Conservation (phyloP, 805 yeast species). For the Candida boleticola region DNA sequence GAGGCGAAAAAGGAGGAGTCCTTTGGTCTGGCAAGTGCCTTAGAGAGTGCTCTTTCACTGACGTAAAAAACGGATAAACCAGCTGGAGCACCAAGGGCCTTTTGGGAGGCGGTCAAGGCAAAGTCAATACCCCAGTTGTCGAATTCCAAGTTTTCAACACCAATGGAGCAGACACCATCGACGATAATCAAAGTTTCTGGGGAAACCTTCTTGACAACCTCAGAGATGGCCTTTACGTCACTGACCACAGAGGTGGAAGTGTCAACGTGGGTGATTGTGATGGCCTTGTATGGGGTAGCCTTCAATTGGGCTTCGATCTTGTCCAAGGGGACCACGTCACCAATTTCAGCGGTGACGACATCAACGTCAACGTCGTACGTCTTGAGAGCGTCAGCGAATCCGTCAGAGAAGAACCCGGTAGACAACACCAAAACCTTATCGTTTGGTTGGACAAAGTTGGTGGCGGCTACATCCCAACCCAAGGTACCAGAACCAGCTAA, state of each 20-base stretch:
- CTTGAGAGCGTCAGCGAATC: conserved; percentile 71
- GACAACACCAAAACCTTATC: conserved; percentile 79
- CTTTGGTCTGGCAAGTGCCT: conserved; percentile 49
- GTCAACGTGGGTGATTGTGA: conserved; percentile 93
- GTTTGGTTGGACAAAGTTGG: conserved; percentile 63
- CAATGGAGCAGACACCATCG: conserved; percentile 95
- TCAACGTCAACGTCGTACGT: conserved; percentile 78
- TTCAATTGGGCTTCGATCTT: conserved; percentile 56
- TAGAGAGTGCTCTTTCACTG: conserved; percentile 69
- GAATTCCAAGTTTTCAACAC: conserved; percentile 81
- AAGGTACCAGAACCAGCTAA: conserved; percentile 90
- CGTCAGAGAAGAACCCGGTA: conserved; percentile 88
- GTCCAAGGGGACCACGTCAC: conserved; percentile 61
- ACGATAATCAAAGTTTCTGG: conserved; percentile 85
- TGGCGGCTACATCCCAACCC: conserved; percentile 89
- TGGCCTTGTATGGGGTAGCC: conserved; percentile 53
- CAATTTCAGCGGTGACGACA: conserved; percentile 68
- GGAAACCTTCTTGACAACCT: conserved; percentile 56
- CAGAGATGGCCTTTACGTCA: conserved; percentile 63
- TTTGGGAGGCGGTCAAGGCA: conserved; percentile 89
- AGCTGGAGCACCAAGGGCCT: conserved; percentile 92
- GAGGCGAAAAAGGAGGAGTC: conserved; percentile 64
- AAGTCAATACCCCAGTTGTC: conserved; percentile 89
- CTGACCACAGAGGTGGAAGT: conserved; percentile 93
- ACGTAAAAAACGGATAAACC: conserved; percentile 81